phyloP scores from a whole-genome alignment of 805 yeast genomes.

The Cyberlindnera saturnus region DNA sequence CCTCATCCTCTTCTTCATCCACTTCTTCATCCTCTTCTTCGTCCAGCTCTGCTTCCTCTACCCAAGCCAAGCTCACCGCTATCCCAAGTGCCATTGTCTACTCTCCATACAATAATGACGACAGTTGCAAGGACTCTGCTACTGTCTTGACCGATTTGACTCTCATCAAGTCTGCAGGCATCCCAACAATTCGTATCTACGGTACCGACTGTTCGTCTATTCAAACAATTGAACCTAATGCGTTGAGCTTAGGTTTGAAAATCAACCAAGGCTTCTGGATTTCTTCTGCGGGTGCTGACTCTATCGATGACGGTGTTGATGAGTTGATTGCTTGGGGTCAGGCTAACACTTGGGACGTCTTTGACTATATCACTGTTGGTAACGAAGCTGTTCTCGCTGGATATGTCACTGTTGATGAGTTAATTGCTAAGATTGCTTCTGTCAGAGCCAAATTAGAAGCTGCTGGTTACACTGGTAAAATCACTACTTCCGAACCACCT shows the following conservation, averaged over 20 bases:
- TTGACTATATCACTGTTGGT: slow-evolving; percentile 75
- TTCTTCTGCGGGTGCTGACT: slow-evolving; percentile 52
- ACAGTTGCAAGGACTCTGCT: slow-evolving; percentile 56
- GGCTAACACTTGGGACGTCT: slow-evolving; percentile 62
- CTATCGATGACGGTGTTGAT: slow-evolving; percentile 55
- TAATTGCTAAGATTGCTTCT: slow-evolving; percentile 55
- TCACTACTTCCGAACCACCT: slow-evolving; percentile 92
- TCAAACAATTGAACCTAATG: slow-evolving; percentile 56
- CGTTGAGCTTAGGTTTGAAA: slow-evolving; percentile 52
- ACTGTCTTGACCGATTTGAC: slow-evolving; percentile 54
- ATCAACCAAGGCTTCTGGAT: slow-evolving; percentile 91
- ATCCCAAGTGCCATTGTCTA: slow-evolving; percentile 60
- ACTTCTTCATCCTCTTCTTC: slow-evolving; percentile 12
- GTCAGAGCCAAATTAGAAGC: slow-evolving; percentile 51
- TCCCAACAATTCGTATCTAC: slow-evolving; percentile 65
- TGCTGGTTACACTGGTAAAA: slow-evolving; percentile 73
- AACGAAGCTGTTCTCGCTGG: slow-evolving; percentile 78
- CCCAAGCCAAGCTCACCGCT: slow-evolving; percentile 22
- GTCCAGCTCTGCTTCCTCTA: slow-evolving; percentile 6
- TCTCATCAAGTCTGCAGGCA: slow-evolving; percentile 53
- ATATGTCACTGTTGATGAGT: slow-evolving; percentile 53
- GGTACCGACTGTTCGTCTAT: slow-evolving; percentile 82
- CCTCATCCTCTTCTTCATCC: slow-evolving; percentile 8
- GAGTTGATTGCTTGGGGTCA: slow-evolving; percentile 44
- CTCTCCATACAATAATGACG: slow-evolving; percentile 70